Conservation (phyloP, 306 rosid species). For the Betula pendula region DNA sequence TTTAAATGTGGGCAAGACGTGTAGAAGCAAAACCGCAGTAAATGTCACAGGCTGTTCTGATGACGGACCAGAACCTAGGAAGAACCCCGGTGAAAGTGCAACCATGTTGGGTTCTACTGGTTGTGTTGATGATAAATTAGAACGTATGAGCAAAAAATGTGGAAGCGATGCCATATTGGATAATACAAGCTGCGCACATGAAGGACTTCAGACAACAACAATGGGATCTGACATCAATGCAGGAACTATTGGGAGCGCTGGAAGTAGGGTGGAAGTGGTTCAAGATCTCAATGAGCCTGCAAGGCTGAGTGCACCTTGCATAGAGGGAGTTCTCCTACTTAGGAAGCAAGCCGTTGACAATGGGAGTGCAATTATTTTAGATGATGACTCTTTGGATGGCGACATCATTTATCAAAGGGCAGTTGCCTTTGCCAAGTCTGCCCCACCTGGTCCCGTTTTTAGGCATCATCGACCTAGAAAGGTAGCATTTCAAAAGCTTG, state of each 20-base stretch:
- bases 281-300: conserved; percentile 32
- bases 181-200: conserved; percentile 23
- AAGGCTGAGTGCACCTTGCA: conserved; percentile 35
- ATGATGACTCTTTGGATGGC: conserved; percentile 57
- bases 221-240: conserved; percentile 25
- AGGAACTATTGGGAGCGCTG: conserved; percentile 24
- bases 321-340: conserved; percentile 49
- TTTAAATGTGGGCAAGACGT: conserved; percentile 28
- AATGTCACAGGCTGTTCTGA: conserved; percentile 28
- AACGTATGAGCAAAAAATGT: conserved; percentile 18
- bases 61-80: conserved; percentile 32
- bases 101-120: conserved; percentile 25
- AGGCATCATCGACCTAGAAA: conserved; percentile 40
- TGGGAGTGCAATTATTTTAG: conserved; percentile 70
- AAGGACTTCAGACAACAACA: conserved; percentile 28
- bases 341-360: conserved; percentile 66
- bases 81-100: conserved; percentile 12
- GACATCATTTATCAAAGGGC: conserved; percentile 57
- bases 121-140: conserved; percentile 12
- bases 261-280: conserved; percentile 23
- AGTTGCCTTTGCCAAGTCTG: conserved; percentile 65
- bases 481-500: conserved; percentile 25
- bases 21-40: conserved; percentile 31
- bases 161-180: conserved; percentile 32
- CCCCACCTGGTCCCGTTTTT: conserved; percentile 69